Evolutionary conservation across 2,329 filamentous ascomycete genomes (phyloP), one percentile per base, ranked within the genome.

Genomic region (Pseudogymnoascus sp.): DNA sequence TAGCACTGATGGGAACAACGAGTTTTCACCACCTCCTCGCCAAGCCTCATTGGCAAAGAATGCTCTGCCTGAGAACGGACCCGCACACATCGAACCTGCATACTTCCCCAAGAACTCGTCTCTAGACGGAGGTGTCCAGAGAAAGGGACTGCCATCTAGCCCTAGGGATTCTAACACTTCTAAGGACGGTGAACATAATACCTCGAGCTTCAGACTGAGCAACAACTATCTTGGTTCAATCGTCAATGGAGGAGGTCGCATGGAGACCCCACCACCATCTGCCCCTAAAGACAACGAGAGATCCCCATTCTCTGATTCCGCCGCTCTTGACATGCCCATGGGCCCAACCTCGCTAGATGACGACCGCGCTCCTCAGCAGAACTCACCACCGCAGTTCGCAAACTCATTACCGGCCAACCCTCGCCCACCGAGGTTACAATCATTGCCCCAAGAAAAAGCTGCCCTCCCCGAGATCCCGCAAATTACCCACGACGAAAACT

Each of bases 361-460:
- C 28, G 42, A 46, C 42, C 42, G 42, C 7, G 42, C 6, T 23
- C 4, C 42, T 1, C 21, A 46, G 40, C 3, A 34, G 31, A 34
- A 34, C 31, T 61, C 66, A 16, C 64, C 67, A 4, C 70, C 68
- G 60, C 71, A 66, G 60, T 69, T 65, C 60, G 68, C 65, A 63
- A 75, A 71, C 36, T 67, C 70, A 16, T 63, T 73, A 36, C 71
- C 74, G 61, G 59, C 70, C 64, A 70, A 70, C 64, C 66, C 72
- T 64, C 67, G 74, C 64, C 69, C 76, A 68, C 66, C 75, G 65
- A 69, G 74, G 70, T 72, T 75, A 73, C 67, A 75, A 74, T 65
- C 70, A 63, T 68, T 75, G 68, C 67, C 77, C 21, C 67, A 66
- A 64, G 74, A 74, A 18, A 70, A 73, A 67, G 69, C 71, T 50